Base-by-base conservation (phyloP, 176 grass and related monocot species). In the Avena atlantica region DNA sequence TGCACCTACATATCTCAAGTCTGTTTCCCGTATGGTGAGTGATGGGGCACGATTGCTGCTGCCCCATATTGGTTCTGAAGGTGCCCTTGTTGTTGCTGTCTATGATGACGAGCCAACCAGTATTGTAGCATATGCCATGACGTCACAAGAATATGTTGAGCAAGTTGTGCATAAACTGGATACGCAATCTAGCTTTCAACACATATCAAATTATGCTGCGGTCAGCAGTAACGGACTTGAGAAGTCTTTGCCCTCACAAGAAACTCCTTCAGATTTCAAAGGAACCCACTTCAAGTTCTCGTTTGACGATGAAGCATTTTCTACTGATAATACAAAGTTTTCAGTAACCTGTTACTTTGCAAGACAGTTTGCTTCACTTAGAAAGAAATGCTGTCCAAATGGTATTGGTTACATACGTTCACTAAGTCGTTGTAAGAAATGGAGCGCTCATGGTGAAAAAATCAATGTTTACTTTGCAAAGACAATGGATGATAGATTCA, bases 391-490 rank as follows among this genome's bases (percentile, higher is more conserved):
- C 36, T 98, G 93, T 67, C 84, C 89, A 69, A 78, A 70, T 70
- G 88, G 91, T 78, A 51, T 94, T 74, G 93, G 95, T 93, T 98
- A 88, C 81, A 89, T 98, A 80, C 78, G 90, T 34, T 93, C 91
- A 9, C 76, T 98, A 69, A 91, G 96, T 86, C 93, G 96, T 25
- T 95, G 96, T 78, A 95, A 93, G 88, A 92, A 86, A 81, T 98
- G 93, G 93, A 93, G 84, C 64, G 93, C 96, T 3, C 82, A 95
- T 86, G 96, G 96, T 83, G 96, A 93, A 88, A 98, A 98, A 92
- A 98, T 93, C 82, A 98, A 95, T 76, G 96, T 94, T 76, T 98
- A 98, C 86, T 98, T 98, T 74, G 91, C 91, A 69, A 98, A 93
- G 91, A 94, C 96, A 74, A 85, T 91, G 81, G 96, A 98, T 82